Evolutionary conservation across 805 yeast species (phyloP), one percentile per base, ranked within the genome.

Genomic region (Clavispora vitiphila): DNA sequence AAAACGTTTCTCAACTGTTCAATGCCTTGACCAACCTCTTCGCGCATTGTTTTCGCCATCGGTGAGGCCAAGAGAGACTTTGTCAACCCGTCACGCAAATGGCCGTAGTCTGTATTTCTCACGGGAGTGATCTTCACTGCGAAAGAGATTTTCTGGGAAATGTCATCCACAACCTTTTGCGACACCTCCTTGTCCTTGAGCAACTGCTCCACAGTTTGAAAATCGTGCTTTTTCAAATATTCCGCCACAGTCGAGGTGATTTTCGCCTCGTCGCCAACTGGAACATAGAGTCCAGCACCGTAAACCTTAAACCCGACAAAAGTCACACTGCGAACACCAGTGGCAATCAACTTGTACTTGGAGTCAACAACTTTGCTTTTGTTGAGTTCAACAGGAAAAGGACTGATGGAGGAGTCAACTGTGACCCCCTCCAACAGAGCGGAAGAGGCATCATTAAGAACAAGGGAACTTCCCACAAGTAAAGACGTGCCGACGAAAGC

Each of bases 41-140:
- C 70, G 24, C 70, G 54, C n/a, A 56, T 39, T 19, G 64, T 60
- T 49, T 80, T 80, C 39, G 83, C 77, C 45, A 72, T 65, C 2
- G 83, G 80, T 55, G 78, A 79, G 26, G 87, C 83, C 60, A 82
- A 69, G 36, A 87, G 76, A 15, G 96, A 80, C 58, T 90, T 83
- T 37, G 88, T 76, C 46, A 93, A 76, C 0, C 98, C 98, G 57
- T 93, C 98, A 50, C 85, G 77, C 55, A 91, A 64, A 58, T 93
- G 98, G 48, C 80, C 80, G 63, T 85, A 89, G 63, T 91, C 97
- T 1, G 98, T 91, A 60, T 86, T 88, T 57, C 96, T 77, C 14
- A 83, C 80, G 0, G 99, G 97, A 9, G 84, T 81, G 44, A 91
- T 82, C 48, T 95, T 72, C 20, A 89, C 82, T 35, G 81, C 68